A percentile compares a stretch with the other conserved stretches of the same genome.
phyloP scores from a whole-genome alignment of 106 monocot species.

The Narthecium ossifragum region DNA sequence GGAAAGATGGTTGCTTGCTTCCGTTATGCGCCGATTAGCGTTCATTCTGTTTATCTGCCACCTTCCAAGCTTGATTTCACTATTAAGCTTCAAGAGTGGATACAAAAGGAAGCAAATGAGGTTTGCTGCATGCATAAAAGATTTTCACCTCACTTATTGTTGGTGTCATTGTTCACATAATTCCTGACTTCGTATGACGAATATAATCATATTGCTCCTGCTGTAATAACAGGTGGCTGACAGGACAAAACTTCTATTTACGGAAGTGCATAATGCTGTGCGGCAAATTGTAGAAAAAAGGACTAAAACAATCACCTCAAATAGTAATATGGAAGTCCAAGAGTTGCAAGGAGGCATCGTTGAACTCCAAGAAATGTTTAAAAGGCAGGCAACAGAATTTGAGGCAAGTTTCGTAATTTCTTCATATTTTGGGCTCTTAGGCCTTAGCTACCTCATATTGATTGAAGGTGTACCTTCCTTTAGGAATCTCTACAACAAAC shows the following conservation, averaged over 20 bases:
- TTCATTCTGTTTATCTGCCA: conserved; percentile 80
- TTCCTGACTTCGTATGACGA: too few relatives aligned
- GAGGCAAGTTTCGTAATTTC: too few relatives aligned
- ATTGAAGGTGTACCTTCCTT: too few relatives aligned
- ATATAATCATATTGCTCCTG: too few relatives aligned
- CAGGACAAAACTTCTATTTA: conserved; percentile 40
- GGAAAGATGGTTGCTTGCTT: conserved; percentile 94
- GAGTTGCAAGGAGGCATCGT: conserved; percentile 22
- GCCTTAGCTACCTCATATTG: too few relatives aligned
- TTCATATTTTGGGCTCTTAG: too few relatives aligned
- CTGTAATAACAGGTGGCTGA: conserved; percentile 37
- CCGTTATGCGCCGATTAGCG: conserved; percentile 69
- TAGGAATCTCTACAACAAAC: conserved; percentile 55
- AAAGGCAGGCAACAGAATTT: conserved; percentile 65
- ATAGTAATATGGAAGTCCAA: conserved; percentile 19
- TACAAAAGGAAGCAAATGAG: conserved; percentile 70
- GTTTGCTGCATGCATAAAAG: conserved; percentile 17
- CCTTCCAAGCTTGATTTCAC: conserved; percentile 78
- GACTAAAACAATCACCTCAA: conserved; percentile 19
- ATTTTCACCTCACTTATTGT: background rate
- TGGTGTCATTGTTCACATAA: background rate
- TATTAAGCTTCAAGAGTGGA: conserved; percentile 62
- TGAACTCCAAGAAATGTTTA: conserved; percentile 48
- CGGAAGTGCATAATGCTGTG: conserved; percentile 40
- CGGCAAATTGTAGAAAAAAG: conserved; percentile 29